Evolutionary conservation across 2,329 filamentous ascomycete species (phyloP).

Genomic region (Aspergillus oerlinghausenensis): DNA sequence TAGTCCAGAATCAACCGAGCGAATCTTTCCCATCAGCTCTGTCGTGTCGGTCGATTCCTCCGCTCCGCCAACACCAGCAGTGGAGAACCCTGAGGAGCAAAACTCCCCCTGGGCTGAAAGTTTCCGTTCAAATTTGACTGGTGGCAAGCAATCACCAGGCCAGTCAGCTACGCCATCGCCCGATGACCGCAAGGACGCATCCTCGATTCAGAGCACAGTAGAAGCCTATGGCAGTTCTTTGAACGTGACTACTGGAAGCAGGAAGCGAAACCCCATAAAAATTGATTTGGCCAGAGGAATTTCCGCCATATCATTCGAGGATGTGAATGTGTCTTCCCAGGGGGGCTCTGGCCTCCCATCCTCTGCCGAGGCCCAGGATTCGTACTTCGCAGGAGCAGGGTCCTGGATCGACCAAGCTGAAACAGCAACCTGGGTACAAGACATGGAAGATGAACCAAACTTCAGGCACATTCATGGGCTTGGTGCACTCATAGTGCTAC

Average conservation of each 20-base stretch:
- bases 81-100: conserved; percentile 17
- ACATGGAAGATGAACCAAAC: too few relatives aligned
- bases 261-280: not conserved
- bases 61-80: conserved; percentile 19
- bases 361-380: not conserved
- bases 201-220: not conserved
- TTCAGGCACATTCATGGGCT: not conserved
- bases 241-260: not conserved
- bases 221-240: not conserved
- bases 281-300: not conserved
- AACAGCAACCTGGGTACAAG: not conserved
- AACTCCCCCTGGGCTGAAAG: conserved; percentile 16
- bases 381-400: not conserved
- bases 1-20: conserved; percentile 44
- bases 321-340: not conserved
- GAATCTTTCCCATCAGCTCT: conserved; percentile 76
- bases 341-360: not conserved
- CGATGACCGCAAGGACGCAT: not conserved
- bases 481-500: conserved; percentile 56
- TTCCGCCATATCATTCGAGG: not conserved
- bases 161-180: not conserved
- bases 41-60: conserved; percentile 65
- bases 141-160: conserved; percentile 1
- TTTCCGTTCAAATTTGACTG: not conserved
- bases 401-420: not conserved